These are phyloP conservation scores for Protea cynaroides DNA, from an alignment of 164 flowering plant species.

Conservation along the genomic window DNA sequence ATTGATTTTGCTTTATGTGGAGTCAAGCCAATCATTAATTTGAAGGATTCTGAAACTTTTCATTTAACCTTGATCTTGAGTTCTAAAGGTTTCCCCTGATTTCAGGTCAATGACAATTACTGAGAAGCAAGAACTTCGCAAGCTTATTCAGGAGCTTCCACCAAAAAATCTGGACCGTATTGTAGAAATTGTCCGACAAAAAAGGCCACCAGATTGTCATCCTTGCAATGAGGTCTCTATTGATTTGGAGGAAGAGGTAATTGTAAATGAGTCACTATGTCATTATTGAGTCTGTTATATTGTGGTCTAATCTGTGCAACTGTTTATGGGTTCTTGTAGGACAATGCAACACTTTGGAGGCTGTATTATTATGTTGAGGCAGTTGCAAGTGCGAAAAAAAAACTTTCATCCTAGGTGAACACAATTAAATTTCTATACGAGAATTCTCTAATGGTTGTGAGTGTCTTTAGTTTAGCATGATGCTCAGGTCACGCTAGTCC, in stretches of 20 bases:
- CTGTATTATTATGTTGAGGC: slow-evolving; percentile 52
- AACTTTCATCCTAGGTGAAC: slow-evolving; percentile 11
- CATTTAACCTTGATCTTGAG: background rate
- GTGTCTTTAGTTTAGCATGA: no score
- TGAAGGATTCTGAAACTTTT: background rate
- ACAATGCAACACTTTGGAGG: slow-evolving; percentile 64
- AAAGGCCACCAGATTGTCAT: slow-evolving; percentile 19
- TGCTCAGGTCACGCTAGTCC: no score
- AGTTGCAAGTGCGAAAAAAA: slow-evolving; percentile 39
- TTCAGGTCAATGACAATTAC: slow-evolving; percentile 55
- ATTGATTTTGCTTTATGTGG: no score
- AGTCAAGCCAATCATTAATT: no score
- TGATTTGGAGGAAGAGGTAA: slow-evolving; percentile 61
- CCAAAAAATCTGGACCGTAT: slow-evolving; percentile 52
- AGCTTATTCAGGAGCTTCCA: slow-evolving; percentile 47
- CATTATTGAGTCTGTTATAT: background rate
- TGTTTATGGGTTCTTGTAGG: slow-evolving; percentile 30
- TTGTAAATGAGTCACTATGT: background rate
- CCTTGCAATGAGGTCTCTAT: slow-evolving; percentile 36
- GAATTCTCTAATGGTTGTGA: no score
- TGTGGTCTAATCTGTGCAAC: background rate
- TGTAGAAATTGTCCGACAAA: slow-evolving; percentile 42
- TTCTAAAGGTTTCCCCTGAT: background rate
- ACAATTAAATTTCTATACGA: no score
- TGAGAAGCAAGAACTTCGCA: slow-evolving; percentile 62